Evolutionary conservation across 805 yeast species (phyloP), one percentile per base, ranked within the genome.

Genomic region (Ogataea chonburiensis): DNA sequence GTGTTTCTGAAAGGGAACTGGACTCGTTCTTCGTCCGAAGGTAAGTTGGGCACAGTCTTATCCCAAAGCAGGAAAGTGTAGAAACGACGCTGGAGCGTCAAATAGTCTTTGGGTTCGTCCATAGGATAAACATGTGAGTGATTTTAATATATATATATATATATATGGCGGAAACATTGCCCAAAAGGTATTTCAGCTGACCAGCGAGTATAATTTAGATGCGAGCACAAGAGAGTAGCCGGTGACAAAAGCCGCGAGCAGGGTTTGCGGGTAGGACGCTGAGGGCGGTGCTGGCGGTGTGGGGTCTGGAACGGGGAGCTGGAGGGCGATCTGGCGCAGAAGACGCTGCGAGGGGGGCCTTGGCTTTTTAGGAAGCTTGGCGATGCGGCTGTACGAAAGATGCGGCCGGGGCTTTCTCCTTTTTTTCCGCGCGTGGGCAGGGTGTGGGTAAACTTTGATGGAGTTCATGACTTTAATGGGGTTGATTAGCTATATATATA

Each of bases 1-100:
- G 70, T 64, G 9, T 52, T 45, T 18, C 49, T 40, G 34, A 56
- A 61, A 0, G 83, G 84, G 50, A 64, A 77, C 5, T 47, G 52
- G 10, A 38, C 52, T 37, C 85, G 55, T 42, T 77, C 79, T 2
- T 71, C 73, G 15, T 68, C 70, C 1, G 62, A 42, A 0, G 84
- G 82, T 0, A 78, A 50, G 2, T 73, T 73, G 1, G 84, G 84
- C 2, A 75, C 71, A 1, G 60, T 40, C 31, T 52, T 53, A 24
- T 46, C 43, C 17, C 34, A 24, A 3, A 68, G 30, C 2, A 68
- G 42, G 3, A 58, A 61, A 2, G 71, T 56, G 25, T 65, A 37
- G 15, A 64, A 30, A 24, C 71, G 47, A 24, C 48, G 55, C 42
- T 66, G 70, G 3, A 68, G 61, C n/a, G 25, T 23, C n/a, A 55